phyloP scores from a whole-genome alignment of 2,329 filamentous ascomycete genomes.

The Bipolaris gigantea region DNA sequence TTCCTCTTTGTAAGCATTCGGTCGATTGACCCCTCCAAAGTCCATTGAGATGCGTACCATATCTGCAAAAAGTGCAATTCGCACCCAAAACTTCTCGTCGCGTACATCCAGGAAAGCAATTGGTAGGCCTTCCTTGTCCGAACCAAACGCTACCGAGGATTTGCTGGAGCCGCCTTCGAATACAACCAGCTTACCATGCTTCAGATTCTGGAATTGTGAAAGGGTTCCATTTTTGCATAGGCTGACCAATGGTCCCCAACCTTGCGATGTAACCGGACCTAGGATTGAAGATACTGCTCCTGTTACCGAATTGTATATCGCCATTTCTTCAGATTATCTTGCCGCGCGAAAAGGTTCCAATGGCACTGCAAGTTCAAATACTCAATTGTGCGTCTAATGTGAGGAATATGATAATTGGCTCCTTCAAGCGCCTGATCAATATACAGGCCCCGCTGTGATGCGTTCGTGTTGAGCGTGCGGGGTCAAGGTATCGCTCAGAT shows the following conservation, averaged over 20 bases:
- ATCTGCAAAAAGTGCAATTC: slow-evolving; percentile 69
- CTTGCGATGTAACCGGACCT: slow-evolving; percentile 49
- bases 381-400: neutral
- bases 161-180: slow-evolving; percentile 49
- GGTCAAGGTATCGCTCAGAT: no score
- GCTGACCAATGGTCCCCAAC: slow-evolving; percentile 52
- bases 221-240: slow-evolving; percentile 52
- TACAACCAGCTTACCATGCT: slow-evolving; percentile 51
- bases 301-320: slow-evolving; percentile 42
- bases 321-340: slow-evolving; percentile 26
- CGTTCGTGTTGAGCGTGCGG: neutral
- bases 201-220: slow-evolving; percentile 50
- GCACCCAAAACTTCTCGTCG: slow-evolving; percentile 70
- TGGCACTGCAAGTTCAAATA: neutral
- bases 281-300: slow-evolving; percentile 46
- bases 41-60: slow-evolving; percentile 53
- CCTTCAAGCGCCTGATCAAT: neutral
- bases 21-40: neutral
- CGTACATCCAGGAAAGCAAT: slow-evolving; percentile 62
- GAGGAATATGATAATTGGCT: neutral
- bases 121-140: slow-evolving; percentile 45
- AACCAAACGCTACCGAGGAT: slow-evolving; percentile 48
- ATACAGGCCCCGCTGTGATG: neutral
- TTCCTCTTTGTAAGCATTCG: neutral
- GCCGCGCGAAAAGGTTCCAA: no score